Evolutionary conservation across 192 early-diverging fungal genomes (phyloP), one percentile per base, ranked within the genome.

Genomic region (Gaertneriomyces semiglobifer): DNA sequence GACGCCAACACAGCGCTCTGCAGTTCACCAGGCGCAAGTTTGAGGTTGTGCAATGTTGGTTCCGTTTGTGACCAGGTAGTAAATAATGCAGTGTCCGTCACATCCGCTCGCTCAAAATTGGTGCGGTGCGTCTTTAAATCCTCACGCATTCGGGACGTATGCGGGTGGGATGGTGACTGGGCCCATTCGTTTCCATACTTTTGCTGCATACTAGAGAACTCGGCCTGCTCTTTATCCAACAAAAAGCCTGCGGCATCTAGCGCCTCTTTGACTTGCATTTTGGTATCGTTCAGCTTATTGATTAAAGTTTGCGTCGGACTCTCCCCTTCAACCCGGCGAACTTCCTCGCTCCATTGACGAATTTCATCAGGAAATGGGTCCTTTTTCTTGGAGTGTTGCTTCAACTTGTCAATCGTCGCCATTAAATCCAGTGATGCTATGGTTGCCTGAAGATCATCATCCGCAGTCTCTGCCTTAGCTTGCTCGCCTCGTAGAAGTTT

Each of bases 361-460:
- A 74, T 46, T 20, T 79, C 70, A 11, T 77, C 73, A 6, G 66
- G 67, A n/a, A 68, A 46, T 39, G 65, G 41, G 16, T 69, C 59
- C 39, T 56, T 53, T 7, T 63, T 77, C 54, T 79, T 84, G 16
- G 76, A 73, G 33, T 75, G 51, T 40, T 80, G 79, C 68, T 89
- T 92, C 55, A 97, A 87, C 60, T 92, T 90, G 8, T 85, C 81
- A 6, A 99, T 72, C 16, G 87, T 85, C 0, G 74, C 72, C 0
- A 92, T 88, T 20, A 99, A 48, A 62, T 95, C 88, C 90, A 98
- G 89, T 43, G 91, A 93, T 54, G 90, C 88, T 20, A 99, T 71
- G 5, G 89, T 82, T 19, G 88, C 88, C 50, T 90, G 81, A 12
- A 96, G 70, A 66, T 99, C 94, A 25, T 79, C 85, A 71, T 97